A percentile compares a stretch with the other conserved stretches of the same genome.
These are phyloP conservation scores for Alternaria dauci DNA, from an alignment of 2,329 filamentous ascomycete species.

Conservation along the genomic window DNA sequence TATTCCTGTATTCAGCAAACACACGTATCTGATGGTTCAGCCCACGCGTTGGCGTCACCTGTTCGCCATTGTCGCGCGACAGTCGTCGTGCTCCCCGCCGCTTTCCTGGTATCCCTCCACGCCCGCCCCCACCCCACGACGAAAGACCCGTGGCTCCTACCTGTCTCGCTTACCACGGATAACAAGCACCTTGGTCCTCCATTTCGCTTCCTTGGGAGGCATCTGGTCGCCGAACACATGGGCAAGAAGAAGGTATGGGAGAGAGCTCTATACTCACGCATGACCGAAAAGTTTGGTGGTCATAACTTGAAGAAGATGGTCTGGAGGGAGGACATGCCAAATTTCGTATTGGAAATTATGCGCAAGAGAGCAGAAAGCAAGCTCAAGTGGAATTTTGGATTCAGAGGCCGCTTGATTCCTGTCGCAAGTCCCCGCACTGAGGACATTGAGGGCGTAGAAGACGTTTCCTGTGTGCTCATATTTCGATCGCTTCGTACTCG, in stretches of 20 bases:
- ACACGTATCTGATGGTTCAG: conserved; percentile 50
- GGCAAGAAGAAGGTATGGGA: conserved; percentile 35
- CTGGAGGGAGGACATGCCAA: conserved; percentile 60
- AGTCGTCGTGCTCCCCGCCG: conserved; percentile 60
- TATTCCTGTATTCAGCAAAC: background rate
- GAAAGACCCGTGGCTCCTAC: conserved; percentile 64
- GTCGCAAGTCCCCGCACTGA: conserved; percentile 29
- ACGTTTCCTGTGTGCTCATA: conserved; percentile 41
- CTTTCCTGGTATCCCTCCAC: conserved; percentile 70
- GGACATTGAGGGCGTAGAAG: conserved; percentile 37
- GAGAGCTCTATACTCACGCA: conserved; percentile 32
- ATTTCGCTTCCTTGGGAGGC: conserved; percentile 31
- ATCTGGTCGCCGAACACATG: conserved; percentile 26
- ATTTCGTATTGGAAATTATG: conserved; percentile 52
- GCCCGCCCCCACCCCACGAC: conserved; percentile 65
- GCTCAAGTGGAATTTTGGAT: conserved; percentile 48
- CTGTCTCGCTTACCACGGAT: conserved; percentile 48
- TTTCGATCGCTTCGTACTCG: conserved; percentile 36
- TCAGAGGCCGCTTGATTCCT: conserved; percentile 31
- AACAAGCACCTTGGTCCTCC: conserved; percentile 35
- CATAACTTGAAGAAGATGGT: conserved; percentile 47
- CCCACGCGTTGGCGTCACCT: conserved; percentile 68
- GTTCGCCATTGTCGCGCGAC: conserved; percentile 66
- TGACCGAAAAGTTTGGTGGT: conserved; percentile 47
- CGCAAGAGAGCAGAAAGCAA: conserved; percentile 47